A percentile compares a stretch with the other conserved stretches of the same genome.
phyloP scores from a whole-genome alignment of 2,329 filamentous ascomycete genomes.

The Trichoderma sp. region DNA sequence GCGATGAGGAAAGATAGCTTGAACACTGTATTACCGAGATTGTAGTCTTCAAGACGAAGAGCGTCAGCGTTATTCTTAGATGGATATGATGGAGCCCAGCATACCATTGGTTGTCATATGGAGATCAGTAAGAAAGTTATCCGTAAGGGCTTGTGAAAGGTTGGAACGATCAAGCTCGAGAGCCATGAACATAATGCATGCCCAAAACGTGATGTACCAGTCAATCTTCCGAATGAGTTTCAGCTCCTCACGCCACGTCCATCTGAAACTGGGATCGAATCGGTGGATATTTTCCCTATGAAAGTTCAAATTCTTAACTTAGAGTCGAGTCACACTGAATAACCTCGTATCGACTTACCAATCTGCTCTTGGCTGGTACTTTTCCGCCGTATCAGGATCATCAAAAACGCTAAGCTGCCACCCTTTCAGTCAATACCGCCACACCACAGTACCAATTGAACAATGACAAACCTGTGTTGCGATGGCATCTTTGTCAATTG shows the following conservation, averaged over 20 bases:
- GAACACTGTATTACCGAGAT: slow-evolving; percentile 40
- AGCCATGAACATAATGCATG: slow-evolving; percentile 54
- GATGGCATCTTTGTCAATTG: slow-evolving; percentile 38
- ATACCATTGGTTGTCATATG: slow-evolving; percentile 40
- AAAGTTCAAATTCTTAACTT: slow-evolving; percentile 36
- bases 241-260: slow-evolving; percentile 59
- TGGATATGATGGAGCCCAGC: background rate
- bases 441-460: background rate
- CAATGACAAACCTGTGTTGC: slow-evolving; percentile 36
- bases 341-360: slow-evolving; percentile 25
- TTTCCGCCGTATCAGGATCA: slow-evolving; percentile 39
- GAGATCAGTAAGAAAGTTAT: slow-evolving; percentile 50
- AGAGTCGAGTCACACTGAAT: background rate
- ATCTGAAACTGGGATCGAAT: slow-evolving; percentile 58
- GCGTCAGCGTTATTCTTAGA: background rate
- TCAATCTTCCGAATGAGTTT: slow-evolving; percentile 52
- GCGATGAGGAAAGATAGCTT: slow-evolving; percentile 37
- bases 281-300: slow-evolving; percentile 55
- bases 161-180: slow-evolving; percentile 55
- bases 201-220: slow-evolving; percentile 37
- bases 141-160: slow-evolving; percentile 49
- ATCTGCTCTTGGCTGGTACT: slow-evolving; percentile 38
- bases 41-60: slow-evolving; percentile 34
- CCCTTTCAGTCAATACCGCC: background rate
- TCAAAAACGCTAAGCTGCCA: slow-evolving; percentile 41